phyloP scores from a whole-genome alignment of 345 rosid species.

The Aethionema arabicum region DNA sequence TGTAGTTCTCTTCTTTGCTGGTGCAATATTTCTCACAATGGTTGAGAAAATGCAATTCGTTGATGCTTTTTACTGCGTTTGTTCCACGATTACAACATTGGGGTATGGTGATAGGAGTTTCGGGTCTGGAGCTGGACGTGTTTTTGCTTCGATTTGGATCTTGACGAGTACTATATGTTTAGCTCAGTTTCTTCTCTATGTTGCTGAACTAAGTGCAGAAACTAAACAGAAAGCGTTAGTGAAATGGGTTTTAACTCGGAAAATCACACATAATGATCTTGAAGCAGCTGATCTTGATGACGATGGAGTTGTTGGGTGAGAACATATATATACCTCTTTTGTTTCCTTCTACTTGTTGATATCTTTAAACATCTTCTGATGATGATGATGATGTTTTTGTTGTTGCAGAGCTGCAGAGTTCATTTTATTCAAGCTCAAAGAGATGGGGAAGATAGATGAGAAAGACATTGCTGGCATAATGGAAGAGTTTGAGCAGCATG shows the following conservation, averaged over 20 bases:
- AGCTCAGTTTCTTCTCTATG: conserved; percentile 66
- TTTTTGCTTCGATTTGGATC: conserved; percentile 76
- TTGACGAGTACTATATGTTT: conserved; percentile 54
- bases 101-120: conserved; percentile 90
- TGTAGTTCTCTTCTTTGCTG: conserved; percentile 45
- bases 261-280: conserved; percentile 57
- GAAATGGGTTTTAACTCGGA: conserved; percentile 69
- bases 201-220: conserved; percentile 67
- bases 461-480: conserved; percentile 56
- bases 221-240: conserved; percentile 55
- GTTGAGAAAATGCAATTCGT: conserved; percentile 49
- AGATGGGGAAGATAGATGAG: conserved; percentile 81
- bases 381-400: neutral
- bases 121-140: conserved; percentile 51
- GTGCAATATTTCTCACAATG: conserved; percentile 43
- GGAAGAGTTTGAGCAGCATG: conserved; percentile 76
- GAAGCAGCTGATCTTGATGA: conserved; percentile 86
- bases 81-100: conserved; percentile 76
- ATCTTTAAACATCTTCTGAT: neutral
- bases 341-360: conserved; percentile 1
- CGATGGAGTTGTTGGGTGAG: conserved; percentile 75
- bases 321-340: conserved; percentile 1
- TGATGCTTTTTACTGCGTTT: conserved; percentile 79
- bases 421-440: conserved; percentile 71
- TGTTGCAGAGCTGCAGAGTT: conserved; percentile 55